Conservation (phyloP, 768 basidiomycete species). For the Leccinum uliginosum region DNA sequence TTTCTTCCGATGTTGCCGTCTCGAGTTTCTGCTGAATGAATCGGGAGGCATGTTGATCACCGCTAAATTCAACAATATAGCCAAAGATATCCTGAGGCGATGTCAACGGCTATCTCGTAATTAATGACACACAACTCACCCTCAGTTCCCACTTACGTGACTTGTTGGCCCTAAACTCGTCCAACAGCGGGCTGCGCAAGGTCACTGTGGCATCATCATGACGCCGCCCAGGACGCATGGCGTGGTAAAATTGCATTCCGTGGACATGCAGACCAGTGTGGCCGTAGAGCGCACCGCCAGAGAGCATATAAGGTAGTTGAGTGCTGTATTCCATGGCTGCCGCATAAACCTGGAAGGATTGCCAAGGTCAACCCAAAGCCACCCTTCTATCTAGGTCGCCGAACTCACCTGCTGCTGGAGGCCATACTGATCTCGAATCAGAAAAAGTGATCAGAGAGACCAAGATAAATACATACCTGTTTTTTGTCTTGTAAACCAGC, state of each 20-base stretch:
- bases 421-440: slow-evolving; percentile 34
- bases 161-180: slow-evolving; percentile 83
- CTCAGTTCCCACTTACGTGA: slow-evolving; percentile 75
- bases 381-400: slow-evolving; percentile 4
- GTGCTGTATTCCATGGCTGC: slow-evolving; percentile 44
- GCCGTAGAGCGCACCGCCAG: slow-evolving; percentile 44
- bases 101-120: slow-evolving; percentile 2
- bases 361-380: not conserved
- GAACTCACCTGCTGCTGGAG: slow-evolving; percentile 43
- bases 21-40: slow-evolving; percentile 91
- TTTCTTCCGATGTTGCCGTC: slow-evolving; percentile 71
- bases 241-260: slow-evolving; percentile 35
- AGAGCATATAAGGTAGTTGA: slow-evolving; percentile 43
- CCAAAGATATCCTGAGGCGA: slow-evolving; percentile 73
- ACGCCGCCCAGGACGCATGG: slow-evolving; percentile 43
- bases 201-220: slow-evolving; percentile 35
- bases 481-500: slow-evolving; percentile 50
- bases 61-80: slow-evolving; percentile 85
- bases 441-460: slow-evolving; percentile 1
- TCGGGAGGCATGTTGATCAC: slow-evolving; percentile 96
- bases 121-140: slow-evolving; percentile 39
- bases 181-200: slow-evolving; percentile 68
- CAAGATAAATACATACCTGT: slow-evolving; percentile 40
- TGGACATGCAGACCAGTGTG: slow-evolving; percentile 31
- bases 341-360: slow-evolving; percentile 36